Evolutionary conservation across 345 rosid genomes (phyloP).

Genomic region (Diplotaxis tenuifolia): DNA sequence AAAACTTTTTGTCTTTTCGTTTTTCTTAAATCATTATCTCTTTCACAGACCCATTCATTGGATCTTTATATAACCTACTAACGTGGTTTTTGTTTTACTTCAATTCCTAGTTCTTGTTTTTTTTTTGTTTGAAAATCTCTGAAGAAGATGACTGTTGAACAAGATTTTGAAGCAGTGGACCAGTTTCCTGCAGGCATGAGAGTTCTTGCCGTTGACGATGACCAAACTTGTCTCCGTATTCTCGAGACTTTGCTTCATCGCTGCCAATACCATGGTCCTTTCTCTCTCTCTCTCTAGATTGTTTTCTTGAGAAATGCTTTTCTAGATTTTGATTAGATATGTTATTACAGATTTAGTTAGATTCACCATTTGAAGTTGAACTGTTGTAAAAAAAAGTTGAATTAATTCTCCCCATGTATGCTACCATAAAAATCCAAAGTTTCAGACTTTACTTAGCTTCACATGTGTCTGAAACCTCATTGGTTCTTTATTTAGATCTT

Average conservation of each 20-base stretch:
- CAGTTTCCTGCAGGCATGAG: slow-evolving; percentile 76
- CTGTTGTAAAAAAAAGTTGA: too few relatives aligned
- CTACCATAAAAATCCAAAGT: background rate
- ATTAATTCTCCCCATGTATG: background rate
- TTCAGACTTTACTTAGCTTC: background rate
- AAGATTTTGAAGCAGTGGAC: slow-evolving; percentile 40
- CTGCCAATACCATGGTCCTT: slow-evolving; percentile 63
- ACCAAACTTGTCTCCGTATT: slow-evolving; percentile 62
- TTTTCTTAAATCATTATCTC: slow-evolving; percentile 4
- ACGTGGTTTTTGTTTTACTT: background rate
- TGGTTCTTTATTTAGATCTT: background rate
- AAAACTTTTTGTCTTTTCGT: background rate
- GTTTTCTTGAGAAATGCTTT: too few relatives aligned
- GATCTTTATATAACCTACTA: slow-evolving; percentile 10
- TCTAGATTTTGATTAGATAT: too few relatives aligned
- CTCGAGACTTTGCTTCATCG: slow-evolving; percentile 58
- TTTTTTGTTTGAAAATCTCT: background rate
- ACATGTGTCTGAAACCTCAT: background rate
- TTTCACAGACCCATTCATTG: background rate
- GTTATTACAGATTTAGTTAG: slow-evolving; percentile 26
- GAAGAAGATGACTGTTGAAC: slow-evolving; percentile 53
- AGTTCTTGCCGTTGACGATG: slow-evolving; percentile 82
- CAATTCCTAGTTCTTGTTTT: background rate
- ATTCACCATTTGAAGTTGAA: background rate
- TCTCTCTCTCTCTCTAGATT: background rate